Evolutionary conservation across 2,329 filamentous ascomycete species (phyloP), one percentile per base, ranked within the genome.

Genomic region (Colletotrichum kahawae): DNA sequence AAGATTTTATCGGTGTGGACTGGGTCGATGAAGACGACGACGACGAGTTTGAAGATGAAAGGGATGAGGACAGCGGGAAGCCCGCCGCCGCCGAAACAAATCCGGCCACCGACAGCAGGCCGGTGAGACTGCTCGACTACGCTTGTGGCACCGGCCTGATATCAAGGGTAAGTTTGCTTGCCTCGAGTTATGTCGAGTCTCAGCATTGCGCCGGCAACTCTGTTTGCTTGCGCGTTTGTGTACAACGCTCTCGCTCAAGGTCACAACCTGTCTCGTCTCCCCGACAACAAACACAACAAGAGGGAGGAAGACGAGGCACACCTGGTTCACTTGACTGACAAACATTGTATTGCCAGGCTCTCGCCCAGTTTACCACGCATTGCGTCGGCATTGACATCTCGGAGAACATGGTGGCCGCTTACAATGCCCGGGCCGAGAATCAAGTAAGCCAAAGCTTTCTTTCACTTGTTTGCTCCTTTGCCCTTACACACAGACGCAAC

Each of bases 131-230:
- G 24, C 86, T 95, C 3, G 94, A 96, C 81, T 96, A 95, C 82
- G 94, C 94, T 18, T 95, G 94, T 80, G 94, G 94, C 10, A 92
- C 93, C 7, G 93, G 93, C 3, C 83, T 91, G 70, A 86, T 94
- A 77, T 93, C 93, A 14, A 88, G 89, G 82, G 92, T 93, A 81
- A 78, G 88, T 84, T 24, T 59, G 43, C 10, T 62, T 54, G 21
- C 36, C 36, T 43, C 36, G 36, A 43, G 4, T 43, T 43, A 18
- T 43, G 24, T 54, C 54, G 36, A 51, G 67, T 31, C 31, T 74
- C 38, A 21, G 24, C 48, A 36, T 13, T 7, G 43, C 38, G n/a
- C 33, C n/a, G 13, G 43, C 33, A 14, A 16, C 29, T 43, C 29
- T 34, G 54, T 38, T 66, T 48, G 70, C 54, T 18, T 57, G 38